Conservation (phyloP, 345 rosid genomes). For the Geranium brycei region DNA sequence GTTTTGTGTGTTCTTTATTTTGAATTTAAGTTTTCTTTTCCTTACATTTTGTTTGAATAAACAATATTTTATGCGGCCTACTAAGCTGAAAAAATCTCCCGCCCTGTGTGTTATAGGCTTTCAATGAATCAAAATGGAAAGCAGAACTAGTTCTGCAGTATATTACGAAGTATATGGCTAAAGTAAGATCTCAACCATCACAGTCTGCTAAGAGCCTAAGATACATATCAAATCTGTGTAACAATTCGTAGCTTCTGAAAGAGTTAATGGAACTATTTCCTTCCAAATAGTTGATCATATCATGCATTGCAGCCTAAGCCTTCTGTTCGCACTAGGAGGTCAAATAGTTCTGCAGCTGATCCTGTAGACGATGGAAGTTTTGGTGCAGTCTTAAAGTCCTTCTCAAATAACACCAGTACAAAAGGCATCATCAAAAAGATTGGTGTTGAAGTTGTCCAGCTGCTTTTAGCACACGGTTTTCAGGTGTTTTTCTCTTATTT, state of each 20-base stretch:
- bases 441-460: constrained; percentile 37
- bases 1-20: no score
- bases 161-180: constrained; percentile 45
- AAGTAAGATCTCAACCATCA: constrained; percentile 21
- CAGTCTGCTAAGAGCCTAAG: no score
- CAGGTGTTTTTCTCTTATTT: constrained; percentile 27
- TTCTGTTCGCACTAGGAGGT: constrained; percentile 53
- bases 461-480: constrained; percentile 72
- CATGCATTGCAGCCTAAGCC: constrained; percentile 21
- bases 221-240: no score
- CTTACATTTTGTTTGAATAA: no score
- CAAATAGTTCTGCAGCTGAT: constrained; percentile 12
- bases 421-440: constrained; percentile 47
- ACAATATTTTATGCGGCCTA: no score
- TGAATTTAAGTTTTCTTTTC: no score
- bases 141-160: constrained; percentile 58
- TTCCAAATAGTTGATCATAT: no score
- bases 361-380: constrained; percentile 29
- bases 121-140: constrained; percentile 71
- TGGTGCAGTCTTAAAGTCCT: constrained; percentile 39
- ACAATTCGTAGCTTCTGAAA: no score
- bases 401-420: constrained; percentile 30
- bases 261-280: no score
- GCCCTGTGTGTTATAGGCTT: constrained; percentile 31
- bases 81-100: not conserved